These are phyloP conservation scores for Solanum chaucha DNA, from an alignment of 257 asterid genomes.

Conservation along the genomic window DNA sequence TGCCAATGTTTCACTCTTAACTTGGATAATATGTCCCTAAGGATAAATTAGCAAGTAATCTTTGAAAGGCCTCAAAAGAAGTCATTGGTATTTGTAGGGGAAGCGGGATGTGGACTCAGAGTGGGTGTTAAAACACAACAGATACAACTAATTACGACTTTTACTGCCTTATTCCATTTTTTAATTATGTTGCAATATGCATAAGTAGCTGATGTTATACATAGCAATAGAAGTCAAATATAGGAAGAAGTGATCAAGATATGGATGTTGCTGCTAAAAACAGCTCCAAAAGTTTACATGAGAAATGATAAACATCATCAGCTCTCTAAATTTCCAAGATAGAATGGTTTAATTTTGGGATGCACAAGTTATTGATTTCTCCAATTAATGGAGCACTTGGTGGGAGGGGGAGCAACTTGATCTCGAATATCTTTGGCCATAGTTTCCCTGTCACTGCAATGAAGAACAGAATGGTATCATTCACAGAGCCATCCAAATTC, in stretches of 20 bases:
- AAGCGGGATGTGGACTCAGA: background rate
- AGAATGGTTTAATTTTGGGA: slow-evolving; percentile 12
- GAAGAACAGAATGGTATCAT: background rate
- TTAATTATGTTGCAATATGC: background rate
- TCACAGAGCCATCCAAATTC: background rate
- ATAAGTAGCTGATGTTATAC: background rate
- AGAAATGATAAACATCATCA: background rate
- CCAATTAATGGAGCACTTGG: slow-evolving; percentile 24
- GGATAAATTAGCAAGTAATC: background rate
- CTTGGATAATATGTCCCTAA: background rate
- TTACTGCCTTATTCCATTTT: background rate
- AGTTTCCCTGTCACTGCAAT: slow-evolving; percentile 64
- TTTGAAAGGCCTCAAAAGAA: background rate
- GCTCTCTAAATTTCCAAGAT: slow-evolving; percentile 7
- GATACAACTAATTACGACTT: background rate
- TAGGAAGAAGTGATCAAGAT: no score
- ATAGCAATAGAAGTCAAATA: background rate
- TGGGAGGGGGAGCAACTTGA: slow-evolving; percentile 32
- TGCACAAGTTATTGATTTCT: slow-evolving; percentile 37
- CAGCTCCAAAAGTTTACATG: background rate
- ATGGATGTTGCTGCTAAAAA: background rate
- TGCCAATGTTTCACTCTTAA: background rate
- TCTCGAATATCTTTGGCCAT: slow-evolving; percentile 64
- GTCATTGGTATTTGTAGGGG: background rate
- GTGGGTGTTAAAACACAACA: background rate